Conservation (phyloP, 1,284 basidiomycete species). For the Trichosporon ovoides region DNA sequence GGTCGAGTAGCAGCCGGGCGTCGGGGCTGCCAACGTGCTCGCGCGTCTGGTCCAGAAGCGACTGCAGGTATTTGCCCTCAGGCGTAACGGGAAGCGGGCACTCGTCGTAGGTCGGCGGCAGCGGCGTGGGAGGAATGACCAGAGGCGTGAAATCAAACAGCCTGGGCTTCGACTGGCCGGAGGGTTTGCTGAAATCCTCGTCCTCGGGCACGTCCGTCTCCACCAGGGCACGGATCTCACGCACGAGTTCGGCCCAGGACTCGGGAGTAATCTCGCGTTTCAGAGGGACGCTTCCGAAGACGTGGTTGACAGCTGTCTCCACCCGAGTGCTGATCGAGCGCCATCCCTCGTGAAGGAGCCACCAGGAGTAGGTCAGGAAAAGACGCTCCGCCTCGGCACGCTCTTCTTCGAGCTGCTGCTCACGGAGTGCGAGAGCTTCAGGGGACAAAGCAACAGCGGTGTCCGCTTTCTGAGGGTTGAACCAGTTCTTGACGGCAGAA, state of each 20-base stretch:
- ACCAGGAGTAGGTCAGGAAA: constrained; percentile 48
- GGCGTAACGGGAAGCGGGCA: constrained; percentile 25
- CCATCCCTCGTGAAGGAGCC: constrained; percentile 48
- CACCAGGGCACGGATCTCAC: constrained; percentile 37
- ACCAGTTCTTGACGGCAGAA: not conserved
- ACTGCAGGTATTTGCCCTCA: constrained; percentile 26
- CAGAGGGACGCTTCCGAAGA: constrained; percentile 42
- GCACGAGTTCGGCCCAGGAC: constrained; percentile 40
- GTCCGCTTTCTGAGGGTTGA: not conserved
- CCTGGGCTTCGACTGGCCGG: constrained; percentile 12
- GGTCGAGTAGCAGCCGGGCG: constrained; percentile 38
- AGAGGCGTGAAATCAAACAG: constrained; percentile 39
- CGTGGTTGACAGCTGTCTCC: constrained; percentile 34
- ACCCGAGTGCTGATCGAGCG: constrained; percentile 33
- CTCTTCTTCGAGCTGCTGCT: constrained; percentile 21
- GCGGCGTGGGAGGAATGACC: constrained; percentile 33
- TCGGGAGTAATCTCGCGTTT: constrained; percentile 40
- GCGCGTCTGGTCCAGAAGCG: constrained; percentile 36
- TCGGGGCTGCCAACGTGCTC: constrained; percentile 40
- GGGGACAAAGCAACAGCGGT: not conserved
- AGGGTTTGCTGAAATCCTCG: not conserved
- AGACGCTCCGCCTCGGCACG: constrained; percentile 39
- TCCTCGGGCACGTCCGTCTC: constrained; percentile 26
- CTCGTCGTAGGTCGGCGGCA: constrained; percentile 17
- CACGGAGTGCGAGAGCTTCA: constrained; percentile 13